Base-by-base conservation (phyloP, 805 yeast species). In the Myxozyma kluyveri region DNA sequence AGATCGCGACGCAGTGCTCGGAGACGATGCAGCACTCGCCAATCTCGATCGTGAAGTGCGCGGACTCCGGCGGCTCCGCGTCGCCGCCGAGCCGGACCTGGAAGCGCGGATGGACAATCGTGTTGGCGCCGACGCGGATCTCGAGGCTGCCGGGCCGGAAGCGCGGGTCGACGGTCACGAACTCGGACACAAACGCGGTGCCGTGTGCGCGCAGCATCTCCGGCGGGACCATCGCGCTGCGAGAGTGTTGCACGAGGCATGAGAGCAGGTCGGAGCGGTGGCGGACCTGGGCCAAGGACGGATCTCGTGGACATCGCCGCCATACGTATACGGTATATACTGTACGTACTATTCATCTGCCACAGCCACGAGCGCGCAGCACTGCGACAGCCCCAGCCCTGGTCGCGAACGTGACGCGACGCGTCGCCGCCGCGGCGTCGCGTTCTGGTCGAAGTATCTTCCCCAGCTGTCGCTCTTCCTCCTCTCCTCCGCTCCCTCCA, bases 151-250 rank as follows among this genome's bases (percentile, higher is more conserved):
- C 39, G 9, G 48, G 12, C 14, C 33, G 35, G 24, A 41, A 21
- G 7, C 27, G 12, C 26, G 26, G 37, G 32, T 48, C 49, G 27
- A 52, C 33, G 18, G 35, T 7, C n/a, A 52, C 37, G 12, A 43
- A 48, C 32, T 52, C 56, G 6, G 56, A 52, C 4, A 52, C 43
- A 26, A 52, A 52, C n/a, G 56, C 45, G 5, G 49, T 7, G 27
- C 12, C 39, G 17, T 37, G 45, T n/a, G 45, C 56, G n/a, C 40
- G 22, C 3, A 52, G 37, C 52, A 52, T 52, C 17, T 47, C 51
- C 19, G 50, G 50, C 1, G 41, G 40, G 31, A 47, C 14, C 45
- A 47, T 40, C 19, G 9, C 7, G 18, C 12, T n/a, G n/a, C n/a
- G n/a, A n/a, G n/a, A n/a, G n/a, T n/a, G n/a, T n/a, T n/a, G n/a